Conservation (phyloP, 257 asterid genomes). For the Nyctanthes arbortristis region DNA sequence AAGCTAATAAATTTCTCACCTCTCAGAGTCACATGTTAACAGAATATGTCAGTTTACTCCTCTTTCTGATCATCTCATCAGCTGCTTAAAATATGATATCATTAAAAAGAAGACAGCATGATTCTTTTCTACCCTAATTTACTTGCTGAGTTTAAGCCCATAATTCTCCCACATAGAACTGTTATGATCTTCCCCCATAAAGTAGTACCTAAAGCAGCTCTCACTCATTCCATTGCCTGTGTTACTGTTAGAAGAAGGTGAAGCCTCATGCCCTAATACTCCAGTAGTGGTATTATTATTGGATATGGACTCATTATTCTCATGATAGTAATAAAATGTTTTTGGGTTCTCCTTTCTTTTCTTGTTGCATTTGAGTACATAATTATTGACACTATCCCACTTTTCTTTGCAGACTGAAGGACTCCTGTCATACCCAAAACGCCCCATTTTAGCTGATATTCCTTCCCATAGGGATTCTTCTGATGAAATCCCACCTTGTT, state of each 20-base stretch:
- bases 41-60: background rate
- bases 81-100: no score
- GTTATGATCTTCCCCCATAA: slow-evolving; percentile 57
- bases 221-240: slow-evolving; percentile 33
- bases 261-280: slow-evolving; percentile 19
- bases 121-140: slow-evolving; percentile 16
- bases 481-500: slow-evolving; percentile 32
- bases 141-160: slow-evolving; percentile 42
- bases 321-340: slow-evolving; percentile 29
- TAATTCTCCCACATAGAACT: slow-evolving; percentile 55
- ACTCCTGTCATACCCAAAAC: slow-evolving; percentile 69
- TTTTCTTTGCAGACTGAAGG: slow-evolving; percentile 56
- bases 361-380: slow-evolving; percentile 56
- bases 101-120: no score
- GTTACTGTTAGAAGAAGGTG: slow-evolving; percentile 2
- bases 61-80: background rate
- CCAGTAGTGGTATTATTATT: slow-evolving; percentile 23
- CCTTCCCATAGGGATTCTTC: slow-evolving; percentile 72
- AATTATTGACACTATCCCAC: slow-evolving; percentile 62
- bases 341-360: slow-evolving; percentile 57
- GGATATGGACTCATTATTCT: slow-evolving; percentile 30
- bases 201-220: slow-evolving; percentile 65
- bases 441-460: slow-evolving; percentile 55
- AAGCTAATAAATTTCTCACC: background rate
- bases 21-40: background rate